Evolutionary conservation across 1,139 yeast species (phyloP).

Genomic region (Hyphopichia wangnamkhiaoensis): DNA sequence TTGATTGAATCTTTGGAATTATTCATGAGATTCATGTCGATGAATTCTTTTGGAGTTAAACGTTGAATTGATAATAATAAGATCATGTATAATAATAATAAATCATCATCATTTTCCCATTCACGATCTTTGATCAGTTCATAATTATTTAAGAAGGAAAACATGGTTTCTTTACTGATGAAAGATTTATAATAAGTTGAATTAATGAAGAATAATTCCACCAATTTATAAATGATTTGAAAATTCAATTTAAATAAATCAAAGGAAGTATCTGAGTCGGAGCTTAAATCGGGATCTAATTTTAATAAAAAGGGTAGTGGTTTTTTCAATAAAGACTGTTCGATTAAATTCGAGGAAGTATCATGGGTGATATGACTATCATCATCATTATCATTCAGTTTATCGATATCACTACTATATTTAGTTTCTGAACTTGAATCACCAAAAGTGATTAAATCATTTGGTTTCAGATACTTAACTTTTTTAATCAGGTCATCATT

Average conservation of each 20-base stretch:
- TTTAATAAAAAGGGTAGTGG: slow-evolving; percentile 29
- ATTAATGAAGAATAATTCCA: slow-evolving; percentile 33
- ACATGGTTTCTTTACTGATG: slow-evolving; percentile 25
- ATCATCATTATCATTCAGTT: slow-evolving; percentile 10
- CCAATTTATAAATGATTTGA: slow-evolving; percentile 26
- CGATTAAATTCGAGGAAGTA: slow-evolving; percentile 14
- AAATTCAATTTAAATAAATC: slow-evolving; percentile 24
- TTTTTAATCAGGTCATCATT: slow-evolving; percentile 6
- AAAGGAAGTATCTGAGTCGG: slow-evolving; percentile 21
- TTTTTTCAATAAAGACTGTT: slow-evolving; percentile 30
- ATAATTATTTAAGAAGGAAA: slow-evolving; percentile 32
- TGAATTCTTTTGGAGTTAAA: slow-evolving; percentile 36
- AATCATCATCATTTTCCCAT: slow-evolving; percentile 55
- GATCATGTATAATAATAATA: slow-evolving; percentile 47
- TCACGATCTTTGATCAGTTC: slow-evolving; percentile 31
- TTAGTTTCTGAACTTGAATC: slow-evolving; percentile 9
- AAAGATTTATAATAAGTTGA: slow-evolving; percentile 34
- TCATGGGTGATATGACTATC: slow-evolving; percentile 11
- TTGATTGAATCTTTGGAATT: slow-evolving; percentile 17
- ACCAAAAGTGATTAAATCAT: slow-evolving; percentile 15
- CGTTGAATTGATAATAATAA: slow-evolving; percentile 42
- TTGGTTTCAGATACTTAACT: slow-evolving; percentile 6
- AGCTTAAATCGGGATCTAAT: slow-evolving; percentile 24
- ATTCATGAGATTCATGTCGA: slow-evolving; percentile 24
- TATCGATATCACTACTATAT: slow-evolving; percentile 7